Evolutionary conservation across 139 green algal genomes (phyloP).

Genomic region (Chlorella sp.): DNA sequence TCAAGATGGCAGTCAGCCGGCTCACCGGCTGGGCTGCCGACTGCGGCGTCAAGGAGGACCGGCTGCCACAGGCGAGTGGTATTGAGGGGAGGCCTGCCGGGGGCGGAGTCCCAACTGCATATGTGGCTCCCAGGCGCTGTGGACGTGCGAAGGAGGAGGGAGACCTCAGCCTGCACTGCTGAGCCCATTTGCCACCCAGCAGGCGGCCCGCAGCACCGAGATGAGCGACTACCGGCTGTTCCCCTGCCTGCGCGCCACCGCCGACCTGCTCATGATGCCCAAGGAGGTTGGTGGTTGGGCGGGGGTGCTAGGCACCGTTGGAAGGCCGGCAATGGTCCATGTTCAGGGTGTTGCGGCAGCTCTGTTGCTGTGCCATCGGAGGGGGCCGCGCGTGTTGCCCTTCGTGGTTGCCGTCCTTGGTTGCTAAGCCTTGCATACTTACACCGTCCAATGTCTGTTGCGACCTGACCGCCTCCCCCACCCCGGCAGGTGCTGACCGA

Average conservation of each 20-base stretch:
- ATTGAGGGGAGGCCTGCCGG: no score
- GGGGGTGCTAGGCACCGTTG: no score
- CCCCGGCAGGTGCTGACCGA: constrained; percentile 60
- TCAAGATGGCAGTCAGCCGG: constrained; percentile 77
- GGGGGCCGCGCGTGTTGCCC: no score
- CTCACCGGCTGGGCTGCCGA: constrained; percentile 54
- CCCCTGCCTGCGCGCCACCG: constrained; percentile 71
- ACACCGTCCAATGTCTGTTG: neutral
- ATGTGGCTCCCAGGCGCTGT: no score
- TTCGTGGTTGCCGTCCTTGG: no score
- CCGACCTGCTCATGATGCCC: constrained; percentile 90
- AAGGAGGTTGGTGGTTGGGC: constrained; percentile 69
- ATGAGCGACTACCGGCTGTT: constrained; percentile 60
- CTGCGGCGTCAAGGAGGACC: constrained; percentile 41
- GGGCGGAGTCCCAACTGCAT: no score
- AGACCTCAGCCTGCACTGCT: no score
- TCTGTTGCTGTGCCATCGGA: no score
- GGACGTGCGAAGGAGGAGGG: no score
- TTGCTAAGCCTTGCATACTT: no score
- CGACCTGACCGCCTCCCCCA: neutral
- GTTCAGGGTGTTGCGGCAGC: no score
- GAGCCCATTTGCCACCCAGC: neutral
- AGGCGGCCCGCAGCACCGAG: constrained; percentile 14
- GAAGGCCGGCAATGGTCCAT: no score
- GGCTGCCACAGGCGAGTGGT: constrained; percentile 12